Percentiles rank a stretch among this genome's conserved stretches.
Evolutionary conservation across 345 rosid species (phyloP).

Genomic region (Ricinus communis): DNA sequence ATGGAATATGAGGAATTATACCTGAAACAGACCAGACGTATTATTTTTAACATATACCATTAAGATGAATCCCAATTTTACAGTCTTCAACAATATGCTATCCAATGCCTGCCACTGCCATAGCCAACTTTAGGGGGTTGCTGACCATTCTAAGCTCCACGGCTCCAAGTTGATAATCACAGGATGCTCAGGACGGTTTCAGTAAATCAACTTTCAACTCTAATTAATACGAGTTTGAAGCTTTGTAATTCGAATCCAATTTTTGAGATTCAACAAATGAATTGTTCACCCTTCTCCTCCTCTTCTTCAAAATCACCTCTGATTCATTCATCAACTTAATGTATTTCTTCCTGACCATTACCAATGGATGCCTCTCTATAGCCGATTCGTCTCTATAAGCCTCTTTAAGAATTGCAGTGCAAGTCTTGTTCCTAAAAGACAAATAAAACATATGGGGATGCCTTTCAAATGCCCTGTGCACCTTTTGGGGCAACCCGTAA

Average conservation of each 20-base stretch:
- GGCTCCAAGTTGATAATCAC: too few relatives aligned
- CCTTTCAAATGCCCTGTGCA: constrained; percentile 89
- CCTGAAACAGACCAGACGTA: background rate
- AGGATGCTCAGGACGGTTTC: too few relatives aligned
- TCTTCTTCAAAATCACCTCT: constrained; percentile 41
- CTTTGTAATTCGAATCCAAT: constrained; percentile 41
- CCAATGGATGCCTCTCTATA: constrained; percentile 63
- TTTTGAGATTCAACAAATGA: constrained; percentile 15
- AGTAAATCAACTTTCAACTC: background rate
- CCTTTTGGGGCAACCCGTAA: constrained; percentile 55
- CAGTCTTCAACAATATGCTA: too few relatives aligned
- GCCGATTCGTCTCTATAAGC: constrained; percentile 49
- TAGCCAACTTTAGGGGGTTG: too few relatives aligned
- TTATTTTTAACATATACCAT: too few relatives aligned
- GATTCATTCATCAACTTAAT: constrained; percentile 66
- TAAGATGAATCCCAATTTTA: too few relatives aligned
- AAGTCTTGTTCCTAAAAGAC: constrained; percentile 66
- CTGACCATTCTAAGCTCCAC: too few relatives aligned
- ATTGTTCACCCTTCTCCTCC: constrained; percentile 35
- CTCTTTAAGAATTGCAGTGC: constrained; percentile 82
- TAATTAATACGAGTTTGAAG: too few relatives aligned
- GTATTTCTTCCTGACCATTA: constrained; percentile 57
- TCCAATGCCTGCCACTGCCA: too few relatives aligned
- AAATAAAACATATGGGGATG: constrained; percentile 78
- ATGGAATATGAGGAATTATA: too few relatives aligned